phyloP scores from a whole-genome alignment of 768 basidiomycete species.

The Filobasidium floriforme region DNA sequence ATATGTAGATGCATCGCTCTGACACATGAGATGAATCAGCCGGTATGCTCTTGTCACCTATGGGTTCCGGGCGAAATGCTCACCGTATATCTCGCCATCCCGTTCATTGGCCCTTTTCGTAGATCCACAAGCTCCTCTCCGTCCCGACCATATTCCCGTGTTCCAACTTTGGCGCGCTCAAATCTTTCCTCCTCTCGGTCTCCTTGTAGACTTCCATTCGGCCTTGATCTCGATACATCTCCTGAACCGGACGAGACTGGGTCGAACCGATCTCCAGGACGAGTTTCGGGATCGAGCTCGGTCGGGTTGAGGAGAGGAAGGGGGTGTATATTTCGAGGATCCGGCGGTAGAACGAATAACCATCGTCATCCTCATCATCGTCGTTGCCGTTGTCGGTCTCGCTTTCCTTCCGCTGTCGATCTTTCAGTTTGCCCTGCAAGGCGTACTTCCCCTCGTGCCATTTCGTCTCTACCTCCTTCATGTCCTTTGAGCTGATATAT shows the following conservation, averaged over 20 bases:
- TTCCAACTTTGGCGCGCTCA: constrained; percentile 23
- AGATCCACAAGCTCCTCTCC: constrained; percentile 22
- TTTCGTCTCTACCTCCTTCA: constrained; percentile 6
- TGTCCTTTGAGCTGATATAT: constrained; percentile 4
- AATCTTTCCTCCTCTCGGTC: constrained; percentile 18
- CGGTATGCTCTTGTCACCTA: too few species aligned
- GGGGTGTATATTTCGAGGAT: constrained; percentile 12
- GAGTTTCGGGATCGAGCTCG: constrained; percentile 13
- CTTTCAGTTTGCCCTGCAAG: constrained; percentile 7
- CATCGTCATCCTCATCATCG: constrained; percentile 5
- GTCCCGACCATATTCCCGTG: constrained; percentile 23
- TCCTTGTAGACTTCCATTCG: constrained; percentile 20
- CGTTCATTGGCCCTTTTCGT: constrained; percentile 11
- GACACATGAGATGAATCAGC: too few species aligned
- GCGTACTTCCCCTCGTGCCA: constrained; percentile 11
- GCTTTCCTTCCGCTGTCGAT: neutral
- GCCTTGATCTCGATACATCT: constrained; percentile 19
- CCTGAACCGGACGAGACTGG: constrained; percentile 17
- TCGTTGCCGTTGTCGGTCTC: neutral
- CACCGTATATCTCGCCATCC: neutral
- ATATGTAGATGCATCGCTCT: too few species aligned
- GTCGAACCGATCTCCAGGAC: constrained; percentile 20
- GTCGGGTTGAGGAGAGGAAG: constrained; percentile 13
- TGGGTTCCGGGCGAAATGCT: too few species aligned
- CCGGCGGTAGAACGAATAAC: constrained; percentile 22